Evolutionary conservation across 257 asterid species (phyloP), one percentile per base, ranked within the genome.

Genomic region (Solanum dulcamara): DNA sequence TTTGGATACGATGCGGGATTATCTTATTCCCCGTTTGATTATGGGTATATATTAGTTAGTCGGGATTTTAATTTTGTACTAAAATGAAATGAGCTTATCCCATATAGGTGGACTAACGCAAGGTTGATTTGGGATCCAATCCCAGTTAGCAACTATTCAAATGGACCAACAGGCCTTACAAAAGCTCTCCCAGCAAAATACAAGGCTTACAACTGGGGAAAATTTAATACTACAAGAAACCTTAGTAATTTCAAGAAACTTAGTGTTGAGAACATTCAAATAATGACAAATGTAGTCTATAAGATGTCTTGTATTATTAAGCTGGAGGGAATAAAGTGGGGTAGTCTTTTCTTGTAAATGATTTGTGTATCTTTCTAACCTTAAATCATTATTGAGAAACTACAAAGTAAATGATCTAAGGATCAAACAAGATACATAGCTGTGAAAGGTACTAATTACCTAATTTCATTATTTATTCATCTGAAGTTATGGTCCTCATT

Each of bases 161-260:
- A 40, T 7, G 44, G 10, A 40, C 44, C 44, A 10, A 7, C 44
- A n/a, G n/a, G n/a, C n/a, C n/a, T n/a, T n/a, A n/a, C n/a, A n/a
- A n/a, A n/a, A n/a, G n/a, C n/a, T n/a, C n/a, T n/a, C 81, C 92
- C 89, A 2, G 74, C 88, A 75, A 94, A 90, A 84, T 94, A 92
- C 75, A 91, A 86, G 86, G 90, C 92, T 18, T 92, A 90, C 87
- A 90, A 90, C 87, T 92, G 96, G 94, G 97, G 96, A 20, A 89
- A 91, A 83, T 93, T 93, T 75, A 74, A 81, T 15, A 85, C 92
- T 1, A 81, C 90, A 3, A 66, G 97, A 59, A 92, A 89, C 62
- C 89, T 81, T 12, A 93, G 96, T 87, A 91, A 94, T 82, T 93
- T 88, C 92, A 91, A 88, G 90, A 94, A 92, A 84, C 96, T 90